Evolutionary conservation across 169 alveolate genomes (phyloP), one percentile per base, ranked within the genome.

Genomic region (Plasmodium sp.): DNA sequence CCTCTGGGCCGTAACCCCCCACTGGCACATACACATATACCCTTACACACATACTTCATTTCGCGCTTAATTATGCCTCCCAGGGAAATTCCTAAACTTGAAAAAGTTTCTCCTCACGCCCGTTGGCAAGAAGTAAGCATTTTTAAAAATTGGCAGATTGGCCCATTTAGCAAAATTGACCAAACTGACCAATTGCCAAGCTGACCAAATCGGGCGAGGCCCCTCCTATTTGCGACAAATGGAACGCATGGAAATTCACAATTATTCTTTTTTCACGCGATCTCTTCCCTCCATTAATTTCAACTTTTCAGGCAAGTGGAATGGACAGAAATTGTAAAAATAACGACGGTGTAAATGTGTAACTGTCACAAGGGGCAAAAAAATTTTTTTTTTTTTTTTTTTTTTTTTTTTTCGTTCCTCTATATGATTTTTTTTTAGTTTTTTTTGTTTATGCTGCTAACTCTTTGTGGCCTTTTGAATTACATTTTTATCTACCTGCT

Each of bases 311-410:
- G 94, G 62, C 90, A 88, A 79, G 83, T 88, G 10, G 36, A 88
- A 36, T 88, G 94, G 94, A 88, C 84, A 77, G 94, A 88, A 79
- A 79, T 48, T 79, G 90, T 88, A 36, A 88, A 80, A 67, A 81
- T 88, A 43, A 51, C 94, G 33, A n/a, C 83, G 31, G 77, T 67
- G 77, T 67, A 67, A 62, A 58, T 79, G 48, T 79, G 33, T 43
- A 75, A 51, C n/a, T 67, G 45, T 33, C 83, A 34, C 16, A 7
- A 48, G 34, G 36, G 82, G 27, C 33, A 10, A 33, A 77, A 75
- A 34, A 45, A 34, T 5, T 72, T 54, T 54, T 72, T 18, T 39
- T 34, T 14, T 54, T 75, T 16, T 41, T 33, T 31, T 45, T 86
- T 86, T 71, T 85, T 74, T 72, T 45, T 22, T 84, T 72, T 84